Base-by-base conservation (phyloP, 2,329 filamentous ascomycete species). In the Mycosphaerella arachidis region DNA sequence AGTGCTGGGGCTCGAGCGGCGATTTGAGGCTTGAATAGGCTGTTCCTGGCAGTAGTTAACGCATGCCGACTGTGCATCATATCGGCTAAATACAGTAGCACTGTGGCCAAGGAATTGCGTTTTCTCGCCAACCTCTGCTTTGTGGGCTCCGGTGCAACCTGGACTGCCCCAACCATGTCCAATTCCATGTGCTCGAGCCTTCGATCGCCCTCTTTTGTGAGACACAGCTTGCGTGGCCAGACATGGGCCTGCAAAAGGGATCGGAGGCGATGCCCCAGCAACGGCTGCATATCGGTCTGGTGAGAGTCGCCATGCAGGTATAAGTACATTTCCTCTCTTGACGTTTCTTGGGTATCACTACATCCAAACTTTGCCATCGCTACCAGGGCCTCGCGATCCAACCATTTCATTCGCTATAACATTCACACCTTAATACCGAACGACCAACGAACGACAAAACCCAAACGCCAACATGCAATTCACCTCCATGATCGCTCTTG, bases 181-280 rank as follows among this genome's bases (percentile, higher is more conserved):
- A 35, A 48, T 35, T 48, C 45, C 54, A 33, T 33, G 50, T 29
- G 54, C 54, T 56, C 54, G 54, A 50, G 54, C 54, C 40, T 46
- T 35, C 40, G 30, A 48, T 55, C 37, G 54, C 27, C 30, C 16
- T 30, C 24, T 18, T 31, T 46, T 35, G 56, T 53, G 56, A 58
- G 53, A 58, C 56, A 53, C 35, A 33, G 56, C 56, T 58, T 58
- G 56, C 56, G 56, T 58, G 50, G 48, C 48, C 35, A 43, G 48
- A 45, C 56, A 35, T 35, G 46, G 46, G 46, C 27, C 30, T 8
- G 40, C n/a, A 43, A 43, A 43, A 29, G 35, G 50, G 24, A 50
- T 51, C 48, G 24, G 48, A 33, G 48, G 56, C 48, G 27, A 53
- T 53, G 35, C 9, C 48, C 56, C 33, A 35, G 56, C 56, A 52